Conservation (phyloP, 2,329 filamentous ascomycete species). For the Fusarium sp. region DNA sequence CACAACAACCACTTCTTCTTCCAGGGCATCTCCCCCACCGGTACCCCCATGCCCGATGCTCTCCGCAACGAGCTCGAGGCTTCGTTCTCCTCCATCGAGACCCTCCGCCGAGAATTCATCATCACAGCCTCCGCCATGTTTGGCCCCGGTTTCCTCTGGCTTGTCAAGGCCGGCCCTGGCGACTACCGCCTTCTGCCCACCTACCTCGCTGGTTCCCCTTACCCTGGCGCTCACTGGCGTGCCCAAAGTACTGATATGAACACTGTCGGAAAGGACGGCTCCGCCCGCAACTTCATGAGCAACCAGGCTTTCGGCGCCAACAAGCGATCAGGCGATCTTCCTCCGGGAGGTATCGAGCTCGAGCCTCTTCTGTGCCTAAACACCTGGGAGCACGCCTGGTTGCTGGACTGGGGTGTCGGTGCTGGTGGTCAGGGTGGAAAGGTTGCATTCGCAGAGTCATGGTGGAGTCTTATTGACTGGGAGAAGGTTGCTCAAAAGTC, state of each 20-base stretch:
- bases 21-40: slow-evolving; percentile 61
- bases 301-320: slow-evolving; percentile 50
- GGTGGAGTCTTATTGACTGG: slow-evolving; percentile 95
- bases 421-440: slow-evolving; percentile 75
- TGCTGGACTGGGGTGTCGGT: slow-evolving; percentile 79
- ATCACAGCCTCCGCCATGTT: slow-evolving; percentile 91
- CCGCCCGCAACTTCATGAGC: slow-evolving; percentile 55
- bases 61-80: slow-evolving; percentile 71
- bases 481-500: slow-evolving; percentile 68
- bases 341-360: slow-evolving; percentile 75
- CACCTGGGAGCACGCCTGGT: slow-evolving; percentile 95
- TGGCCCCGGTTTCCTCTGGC: slow-evolving; percentile 96
- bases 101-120: slow-evolving; percentile 82
- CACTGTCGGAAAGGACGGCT: slow-evolving; percentile 61
- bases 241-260: slow-evolving; percentile 77
- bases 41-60: slow-evolving; percentile 63
- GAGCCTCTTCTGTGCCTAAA: slow-evolving; percentile 89
- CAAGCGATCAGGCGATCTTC: slow-evolving; percentile 53
- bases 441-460: slow-evolving; percentile 77
- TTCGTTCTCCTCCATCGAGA: slow-evolving; percentile 86
- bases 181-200: slow-evolving; percentile 81
- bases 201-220: slow-evolving; percentile 91
- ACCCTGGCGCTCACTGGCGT: slow-evolving; percentile 85
- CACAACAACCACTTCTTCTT: slow-evolving; percentile 93
- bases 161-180: slow-evolving; percentile 70